phyloP scores from a whole-genome alignment of 225 moss, liverwort and hornwort genomes.

The Lunularia cruciata region DNA sequence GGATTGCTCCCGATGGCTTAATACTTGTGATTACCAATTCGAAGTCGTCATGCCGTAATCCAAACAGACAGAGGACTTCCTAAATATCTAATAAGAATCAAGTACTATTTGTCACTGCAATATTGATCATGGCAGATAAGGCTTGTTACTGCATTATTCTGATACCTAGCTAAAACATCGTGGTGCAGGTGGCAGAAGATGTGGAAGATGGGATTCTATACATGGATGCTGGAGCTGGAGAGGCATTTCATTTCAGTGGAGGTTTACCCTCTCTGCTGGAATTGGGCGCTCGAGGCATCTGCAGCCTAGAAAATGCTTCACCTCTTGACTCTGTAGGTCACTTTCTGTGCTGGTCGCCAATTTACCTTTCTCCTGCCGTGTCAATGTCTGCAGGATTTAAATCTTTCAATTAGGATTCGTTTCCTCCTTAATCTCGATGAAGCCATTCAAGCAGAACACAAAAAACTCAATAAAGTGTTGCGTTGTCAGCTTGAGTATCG shows the following conservation, averaged over 20 bases:
- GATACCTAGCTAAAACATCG: not conserved
- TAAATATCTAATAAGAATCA: not conserved
- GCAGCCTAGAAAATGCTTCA: slow-evolving; percentile 91
- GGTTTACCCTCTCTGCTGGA: slow-evolving; percentile 80
- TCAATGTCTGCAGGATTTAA: too few relatives aligned
- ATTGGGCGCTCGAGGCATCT: slow-evolving; percentile 73
- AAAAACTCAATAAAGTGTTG: too few relatives aligned
- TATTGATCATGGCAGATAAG: not conserved
- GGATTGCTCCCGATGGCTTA: not conserved
- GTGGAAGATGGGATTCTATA: slow-evolving; percentile 79
- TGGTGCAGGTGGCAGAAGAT: slow-evolving; percentile 73
- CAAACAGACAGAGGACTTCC: too few relatives aligned
- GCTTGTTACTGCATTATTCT: not conserved
- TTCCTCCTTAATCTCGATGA: too few relatives aligned
- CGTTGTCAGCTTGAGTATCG: too few relatives aligned
- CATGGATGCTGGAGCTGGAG: slow-evolving; percentile 88
- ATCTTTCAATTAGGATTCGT: too few relatives aligned
- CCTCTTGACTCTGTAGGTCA: slow-evolving; percentile 78
- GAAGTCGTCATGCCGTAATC: too few relatives aligned
- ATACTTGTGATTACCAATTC: not conserved
- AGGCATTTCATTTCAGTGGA: slow-evolving; percentile 81
- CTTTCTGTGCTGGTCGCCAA: slow-evolving; percentile 1
- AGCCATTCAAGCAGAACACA: too few relatives aligned
- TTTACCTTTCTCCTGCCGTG: not conserved
- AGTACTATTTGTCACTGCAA: not conserved